phyloP scores from a whole-genome alignment of 2,329 filamentous ascomycete genomes.

The Alternaria sp. region DNA sequence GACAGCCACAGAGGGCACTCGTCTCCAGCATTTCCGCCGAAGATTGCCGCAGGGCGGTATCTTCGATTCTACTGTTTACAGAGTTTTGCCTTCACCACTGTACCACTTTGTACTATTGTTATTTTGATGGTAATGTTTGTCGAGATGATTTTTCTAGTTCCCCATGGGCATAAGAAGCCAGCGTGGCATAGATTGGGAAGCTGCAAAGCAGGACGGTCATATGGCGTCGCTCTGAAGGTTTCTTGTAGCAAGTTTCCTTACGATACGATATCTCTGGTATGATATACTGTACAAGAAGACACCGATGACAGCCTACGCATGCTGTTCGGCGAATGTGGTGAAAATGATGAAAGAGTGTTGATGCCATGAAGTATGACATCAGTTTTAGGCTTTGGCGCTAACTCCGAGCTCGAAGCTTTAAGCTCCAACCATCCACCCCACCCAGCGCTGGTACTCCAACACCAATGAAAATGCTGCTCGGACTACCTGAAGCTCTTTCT shows the following conservation, averaged over 20 bases:
- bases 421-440: neutral
- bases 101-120: constrained; percentile 8
- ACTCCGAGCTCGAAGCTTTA: constrained; percentile 5
- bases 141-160: neutral
- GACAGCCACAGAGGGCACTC: neutral
- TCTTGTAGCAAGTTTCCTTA: constrained; percentile 3
- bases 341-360: neutral
- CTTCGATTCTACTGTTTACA: neutral
- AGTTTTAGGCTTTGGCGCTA: constrained; percentile 9
- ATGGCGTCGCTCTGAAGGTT: constrained; percentile 1
- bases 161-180: constrained; percentile 11
- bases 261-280: neutral
- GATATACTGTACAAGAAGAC: neutral
- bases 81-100: constrained; percentile 8
- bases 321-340: neutral
- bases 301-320: neutral
- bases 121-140: constrained; percentile 6
- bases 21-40: neutral
- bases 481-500: constrained; percentile 47
- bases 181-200: constrained; percentile 16
- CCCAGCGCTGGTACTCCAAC: neutral
- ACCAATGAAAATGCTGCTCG: constrained; percentile 40
- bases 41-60: neutral
- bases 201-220: constrained; percentile 14
- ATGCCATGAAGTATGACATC: constrained; percentile 12